Evolutionary conservation across 176 grass and related monocot genomes (phyloP).

Genomic region (Dendrocalamus sinicus): DNA sequence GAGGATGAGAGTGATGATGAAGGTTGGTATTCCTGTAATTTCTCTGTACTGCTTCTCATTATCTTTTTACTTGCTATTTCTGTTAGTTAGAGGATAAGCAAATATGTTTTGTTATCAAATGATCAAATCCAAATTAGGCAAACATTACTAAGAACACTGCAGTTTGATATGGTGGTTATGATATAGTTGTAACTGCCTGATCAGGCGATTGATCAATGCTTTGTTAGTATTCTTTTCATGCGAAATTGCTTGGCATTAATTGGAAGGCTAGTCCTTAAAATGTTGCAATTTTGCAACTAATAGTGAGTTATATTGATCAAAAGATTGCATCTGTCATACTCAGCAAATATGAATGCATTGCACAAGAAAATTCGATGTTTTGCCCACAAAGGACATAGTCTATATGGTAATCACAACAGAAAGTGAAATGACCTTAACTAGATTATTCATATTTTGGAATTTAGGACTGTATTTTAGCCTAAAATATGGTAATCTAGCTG

Average conservation of each 20-base stretch:
- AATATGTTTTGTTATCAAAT: background rate
- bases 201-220: background rate
- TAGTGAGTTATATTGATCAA: background rate
- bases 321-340: background rate
- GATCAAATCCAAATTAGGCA: background rate
- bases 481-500: background rate
- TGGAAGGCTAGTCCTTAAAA: background rate
- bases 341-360: background rate
- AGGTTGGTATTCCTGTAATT: conserved; percentile 54
- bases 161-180: background rate
- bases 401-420: background rate
- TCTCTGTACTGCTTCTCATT: background rate
- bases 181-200: conserved; percentile 18
- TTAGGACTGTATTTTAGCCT: background rate
- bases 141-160: background rate
- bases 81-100: background rate
- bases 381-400: background rate
- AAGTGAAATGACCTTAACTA: conserved; percentile 2
- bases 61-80: conserved; percentile 1
- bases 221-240: background rate
- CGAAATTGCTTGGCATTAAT: background rate
- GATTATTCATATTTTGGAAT: conserved; percentile 1
- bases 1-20: conserved; percentile 86
- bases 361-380: background rate
- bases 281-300: background rate